Conservation (phyloP, 495 filamentous ascomycete genomes). For the Penicillium bovifimosum region DNA sequence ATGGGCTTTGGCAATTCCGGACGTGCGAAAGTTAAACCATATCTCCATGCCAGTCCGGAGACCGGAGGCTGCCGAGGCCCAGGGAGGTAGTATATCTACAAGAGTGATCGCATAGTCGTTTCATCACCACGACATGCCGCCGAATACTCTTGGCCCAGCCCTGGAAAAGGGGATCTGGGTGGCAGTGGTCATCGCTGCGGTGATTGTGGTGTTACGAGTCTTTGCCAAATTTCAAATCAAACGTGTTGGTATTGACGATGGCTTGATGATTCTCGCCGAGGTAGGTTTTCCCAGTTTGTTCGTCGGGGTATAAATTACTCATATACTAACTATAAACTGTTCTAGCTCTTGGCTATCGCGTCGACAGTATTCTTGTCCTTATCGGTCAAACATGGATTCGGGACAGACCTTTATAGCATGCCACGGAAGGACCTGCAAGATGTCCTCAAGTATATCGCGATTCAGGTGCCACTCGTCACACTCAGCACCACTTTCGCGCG, state of each 20-base stretch:
- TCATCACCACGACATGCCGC: not conserved
- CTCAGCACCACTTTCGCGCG: conserved; percentile 33
- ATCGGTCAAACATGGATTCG: conserved; percentile 29
- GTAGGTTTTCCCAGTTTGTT: conserved; percentile 12
- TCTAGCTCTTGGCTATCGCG: conserved; percentile 24
- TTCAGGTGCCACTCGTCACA: conserved; percentile 30
- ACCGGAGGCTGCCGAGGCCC: no score
- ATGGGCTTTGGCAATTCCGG: no score
- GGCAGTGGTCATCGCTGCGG: conserved; percentile 25
- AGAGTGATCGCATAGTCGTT: not conserved
- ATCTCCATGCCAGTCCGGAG: no score
- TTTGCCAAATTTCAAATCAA: conserved; percentile 34
- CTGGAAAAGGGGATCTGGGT: conserved; percentile 31
- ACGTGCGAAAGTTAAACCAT: no score
- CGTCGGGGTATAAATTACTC: not conserved
- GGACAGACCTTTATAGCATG: conserved; percentile 17
- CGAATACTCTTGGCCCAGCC: conserved; percentile 17
- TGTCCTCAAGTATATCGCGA: conserved; percentile 29
- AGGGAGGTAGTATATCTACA: no score
- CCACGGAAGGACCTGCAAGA: conserved; percentile 4
- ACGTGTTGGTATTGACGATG: conserved; percentile 32
- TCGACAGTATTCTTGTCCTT: conserved; percentile 24
- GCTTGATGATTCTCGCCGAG: conserved; percentile 32
- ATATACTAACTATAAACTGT: not conserved
- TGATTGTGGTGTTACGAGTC: conserved; percentile 32